Evolutionary conservation across 345 rosid species (phyloP).

Genomic region (Lumnitzera racemosa): DNA sequence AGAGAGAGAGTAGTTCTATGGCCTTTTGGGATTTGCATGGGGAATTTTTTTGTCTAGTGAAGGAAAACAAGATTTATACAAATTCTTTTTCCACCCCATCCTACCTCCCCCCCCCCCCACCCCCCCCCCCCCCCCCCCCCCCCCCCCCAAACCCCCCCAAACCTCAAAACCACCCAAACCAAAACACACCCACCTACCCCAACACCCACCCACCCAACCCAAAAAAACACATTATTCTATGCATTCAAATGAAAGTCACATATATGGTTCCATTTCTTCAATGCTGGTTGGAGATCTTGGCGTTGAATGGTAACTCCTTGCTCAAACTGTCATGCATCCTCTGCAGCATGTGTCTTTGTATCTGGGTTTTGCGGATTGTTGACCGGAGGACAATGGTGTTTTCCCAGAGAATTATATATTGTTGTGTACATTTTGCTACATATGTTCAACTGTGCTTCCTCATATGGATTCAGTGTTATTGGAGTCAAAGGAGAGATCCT

Average conservation of each 20-base stretch:
- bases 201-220: no score
- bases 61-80: no score
- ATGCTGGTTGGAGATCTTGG: neutral
- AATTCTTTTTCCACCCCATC: no score
- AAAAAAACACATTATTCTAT: neutral
- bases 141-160: no score
- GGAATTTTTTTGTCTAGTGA: no score
- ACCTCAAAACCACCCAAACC: no score
- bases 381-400: conserved; percentile 2
- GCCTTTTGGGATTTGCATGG: no score
- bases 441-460: conserved; percentile 24
- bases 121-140: no score
- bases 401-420: conserved; percentile 6
- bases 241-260: neutral
- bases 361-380: conserved; percentile 6
- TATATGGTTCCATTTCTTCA: neutral
- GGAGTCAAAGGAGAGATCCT: conserved; percentile 41
- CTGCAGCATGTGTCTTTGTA: neutral
- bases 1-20: no score
- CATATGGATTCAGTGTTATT: conserved; percentile 22
- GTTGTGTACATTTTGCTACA: conserved; percentile 9
- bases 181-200: no score
- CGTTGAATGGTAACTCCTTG: conserved; percentile 1
- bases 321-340: conserved; percentile 5
- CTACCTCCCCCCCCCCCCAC: no score